Evolutionary conservation across 2,329 filamentous ascomycete genomes (phyloP).

Genomic region (Coniella lustricola): DNA sequence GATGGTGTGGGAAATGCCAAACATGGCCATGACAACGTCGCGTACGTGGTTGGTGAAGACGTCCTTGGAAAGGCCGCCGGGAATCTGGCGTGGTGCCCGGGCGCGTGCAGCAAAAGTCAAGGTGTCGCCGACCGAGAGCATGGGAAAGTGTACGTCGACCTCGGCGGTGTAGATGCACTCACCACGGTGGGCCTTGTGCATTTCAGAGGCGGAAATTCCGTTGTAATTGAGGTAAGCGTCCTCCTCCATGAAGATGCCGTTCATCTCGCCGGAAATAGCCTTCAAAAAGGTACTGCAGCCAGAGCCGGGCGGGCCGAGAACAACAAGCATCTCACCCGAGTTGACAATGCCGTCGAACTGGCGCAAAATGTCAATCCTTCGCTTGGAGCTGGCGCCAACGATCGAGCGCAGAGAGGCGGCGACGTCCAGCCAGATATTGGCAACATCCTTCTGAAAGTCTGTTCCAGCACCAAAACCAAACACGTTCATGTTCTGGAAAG

Average conservation of each 20-base stretch:
- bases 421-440: slow-evolving; percentile 51
- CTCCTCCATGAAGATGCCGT: slow-evolving; percentile 68
- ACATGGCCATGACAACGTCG: slow-evolving; percentile 69
- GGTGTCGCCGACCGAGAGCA: slow-evolving; percentile 71
- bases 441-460: slow-evolving; percentile 64
- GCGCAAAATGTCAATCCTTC: slow-evolving; percentile 60
- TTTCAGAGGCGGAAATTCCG: slow-evolving; percentile 62
- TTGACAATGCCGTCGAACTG: slow-evolving; percentile 62
- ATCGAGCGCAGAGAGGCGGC: slow-evolving; percentile 38
- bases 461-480: slow-evolving; percentile 61
- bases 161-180: slow-evolving; percentile 85
- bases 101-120: slow-evolving; percentile 70
- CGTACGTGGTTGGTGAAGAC: slow-evolving; percentile 56
- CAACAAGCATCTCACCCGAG: slow-evolving; percentile 69
- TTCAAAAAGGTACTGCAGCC: slow-evolving; percentile 83
- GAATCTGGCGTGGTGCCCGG: slow-evolving; percentile 55
- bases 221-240: slow-evolving; percentile 76
- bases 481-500: slow-evolving; percentile 61
- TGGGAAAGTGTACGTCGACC: slow-evolving; percentile 74
- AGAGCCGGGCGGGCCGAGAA: slow-evolving; percentile 64
- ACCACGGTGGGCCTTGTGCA: slow-evolving; percentile 71
- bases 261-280: slow-evolving; percentile 74
- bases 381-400: slow-evolving; percentile 41
- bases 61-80: slow-evolving; percentile 47
- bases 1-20: slow-evolving; percentile 65